Base-by-base conservation (phyloP, 768 basidiomycete genomes). In the Serendipita sp. region DNA sequence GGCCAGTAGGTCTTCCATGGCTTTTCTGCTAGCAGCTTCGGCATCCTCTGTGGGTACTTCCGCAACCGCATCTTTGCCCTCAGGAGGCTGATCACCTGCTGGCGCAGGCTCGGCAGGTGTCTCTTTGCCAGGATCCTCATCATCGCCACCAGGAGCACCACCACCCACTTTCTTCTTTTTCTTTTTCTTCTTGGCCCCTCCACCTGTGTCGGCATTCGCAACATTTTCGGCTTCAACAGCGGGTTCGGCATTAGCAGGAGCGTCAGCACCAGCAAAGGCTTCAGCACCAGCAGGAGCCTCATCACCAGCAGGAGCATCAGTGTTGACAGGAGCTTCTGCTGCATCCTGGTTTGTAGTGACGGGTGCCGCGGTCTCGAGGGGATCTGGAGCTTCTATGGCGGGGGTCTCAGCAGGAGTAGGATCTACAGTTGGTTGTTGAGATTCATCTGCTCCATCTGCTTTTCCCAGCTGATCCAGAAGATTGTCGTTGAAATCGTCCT, bases 151-250 rank as follows among this genome's bases (percentile, higher is more conserved):
- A 14, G 5, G 17, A 9, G 53, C 53, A 33, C 48, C 48, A 28
- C 17, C 53, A 58, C 53, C 53, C 9, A 24, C 30, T 33, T 58
- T 58, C 53, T 58, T 58, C 53, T 58, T 58, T 31, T 58, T 58
- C 53, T 58, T 58, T 33, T 58, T 58, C 31, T 58, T 58, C 24
- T 58, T 58, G 11, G 53, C 53, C 11, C 16, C 48, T 14, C 22
- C 53, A 58, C 22, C 53, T 20, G 53, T 11, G 16, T 58, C 53
- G n/a, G 53, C 30, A 31, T 1, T 58, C 13, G 24, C 53, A 11
- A 9, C 31, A 17, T 3, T 31, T 11, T 31, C 53, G 17, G n/a
- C 48, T 14, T 13, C 48, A 11, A 14, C 26, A 14, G 16, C 48
- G 22, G 9, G 11, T 51, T 11, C n/a, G n/a, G n/a, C 26, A 51